Conservation (phyloP, 768 basidiomycete genomes). For the Mycena polygramma region DNA sequence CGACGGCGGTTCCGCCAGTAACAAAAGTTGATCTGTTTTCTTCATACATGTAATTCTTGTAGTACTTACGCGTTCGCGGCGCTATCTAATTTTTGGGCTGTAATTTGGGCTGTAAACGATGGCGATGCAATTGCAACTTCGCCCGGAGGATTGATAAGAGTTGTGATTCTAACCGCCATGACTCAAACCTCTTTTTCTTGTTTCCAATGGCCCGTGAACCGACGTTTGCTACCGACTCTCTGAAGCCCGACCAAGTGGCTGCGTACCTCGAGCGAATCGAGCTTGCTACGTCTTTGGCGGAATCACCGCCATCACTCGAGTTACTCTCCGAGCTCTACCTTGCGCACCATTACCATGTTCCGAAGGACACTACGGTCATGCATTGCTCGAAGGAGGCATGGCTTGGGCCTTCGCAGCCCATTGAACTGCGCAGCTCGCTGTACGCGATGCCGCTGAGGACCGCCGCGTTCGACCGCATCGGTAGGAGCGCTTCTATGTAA, state of each 20-base stretch:
- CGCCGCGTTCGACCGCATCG: constrained; percentile 33
- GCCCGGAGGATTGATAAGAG: too few relatives aligned
- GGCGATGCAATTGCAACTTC: too few relatives aligned
- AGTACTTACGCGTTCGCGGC: too few relatives aligned
- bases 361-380: constrained; percentile 35
- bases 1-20: background rate
- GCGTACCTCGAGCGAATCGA: constrained; percentile 36
- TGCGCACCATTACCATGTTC: constrained; percentile 33
- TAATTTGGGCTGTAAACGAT: too few relatives aligned
- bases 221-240: constrained; percentile 34
- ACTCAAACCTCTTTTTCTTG: background rate
- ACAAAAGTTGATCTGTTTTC: too few relatives aligned
- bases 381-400: constrained; percentile 26
- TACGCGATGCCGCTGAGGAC: constrained; percentile 33
- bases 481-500: background rate
- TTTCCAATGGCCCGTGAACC: constrained; percentile 29
- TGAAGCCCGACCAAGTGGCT: constrained; percentile 21
- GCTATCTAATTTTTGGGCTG: too few relatives aligned
- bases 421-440: constrained; percentile 33
- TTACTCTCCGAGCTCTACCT: constrained; percentile 28
- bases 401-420: constrained; percentile 33
- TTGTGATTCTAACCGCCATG: background rate
- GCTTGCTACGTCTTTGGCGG: constrained; percentile 18
- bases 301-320: constrained; percentile 29
- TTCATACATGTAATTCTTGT: too few relatives aligned